Evolutionary conservation across 108 stramenopile genomes (phyloP).

Genomic region (Bacterosira constricta): DNA sequence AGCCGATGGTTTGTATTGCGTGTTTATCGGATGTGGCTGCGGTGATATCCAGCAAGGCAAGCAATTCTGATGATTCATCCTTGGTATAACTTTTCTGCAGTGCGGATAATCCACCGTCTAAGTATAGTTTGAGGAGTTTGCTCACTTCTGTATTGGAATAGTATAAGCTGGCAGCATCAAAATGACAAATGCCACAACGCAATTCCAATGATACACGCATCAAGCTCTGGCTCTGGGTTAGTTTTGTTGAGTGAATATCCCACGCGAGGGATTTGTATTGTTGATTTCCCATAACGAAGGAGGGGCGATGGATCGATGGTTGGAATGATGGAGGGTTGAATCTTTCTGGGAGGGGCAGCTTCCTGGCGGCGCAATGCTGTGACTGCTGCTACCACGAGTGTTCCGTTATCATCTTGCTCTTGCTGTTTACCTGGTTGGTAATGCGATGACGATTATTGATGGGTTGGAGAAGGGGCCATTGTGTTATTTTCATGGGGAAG

Average conservation of each 20-base stretch:
- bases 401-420: no score
- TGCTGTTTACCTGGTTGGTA: no score
- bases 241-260: conserved; percentile 83
- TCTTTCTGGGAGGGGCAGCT: not conserved
- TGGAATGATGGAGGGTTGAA: conserved; percentile 14
- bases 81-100: conserved; percentile 10
- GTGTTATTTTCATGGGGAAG: no score
- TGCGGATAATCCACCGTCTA: conserved; percentile 27
- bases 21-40: not conserved
- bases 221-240: conserved; percentile 51
- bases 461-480: no score
- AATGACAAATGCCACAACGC: conserved; percentile 62
- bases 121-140: conserved; percentile 40
- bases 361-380: no score
- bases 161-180: conserved; percentile 70
- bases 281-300: conserved; percentile 22
- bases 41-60: not conserved
- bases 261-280: conserved; percentile 56
- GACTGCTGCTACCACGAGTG: no score
- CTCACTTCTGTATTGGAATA: conserved; percentile 50
- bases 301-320: conserved; percentile 37
- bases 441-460: no score
- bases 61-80: conserved; percentile 36
- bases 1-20: conserved; percentile 33
- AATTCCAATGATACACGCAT: conserved; percentile 62